A percentile compares a stretch with the other conserved stretches of the same genome.
Evolutionary conservation across 1,139 yeast genomes (phyloP).

Genomic region (Blastobotrys aristatus): DNA sequence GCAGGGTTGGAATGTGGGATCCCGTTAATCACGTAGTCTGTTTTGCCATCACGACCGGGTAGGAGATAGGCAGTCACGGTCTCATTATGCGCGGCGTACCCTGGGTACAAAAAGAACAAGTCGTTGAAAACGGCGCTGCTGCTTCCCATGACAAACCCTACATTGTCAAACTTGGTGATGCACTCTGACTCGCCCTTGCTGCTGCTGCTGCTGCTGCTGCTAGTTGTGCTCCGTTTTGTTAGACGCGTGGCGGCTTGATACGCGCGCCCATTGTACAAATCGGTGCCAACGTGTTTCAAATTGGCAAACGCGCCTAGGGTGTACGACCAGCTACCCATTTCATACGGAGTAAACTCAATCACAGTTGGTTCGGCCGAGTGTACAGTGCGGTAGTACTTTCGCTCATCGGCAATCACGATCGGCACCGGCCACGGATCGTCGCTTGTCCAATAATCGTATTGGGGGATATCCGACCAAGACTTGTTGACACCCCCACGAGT

Average conservation of each 20-base stretch:
- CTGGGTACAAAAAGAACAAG: constrained; percentile 31
- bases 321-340: constrained; percentile 88
- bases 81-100: background rate
- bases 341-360: constrained; percentile 76
- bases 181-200: constrained; percentile 35
- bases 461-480: constrained; percentile 59
- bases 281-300: constrained; percentile 67
- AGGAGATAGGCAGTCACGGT: background rate
- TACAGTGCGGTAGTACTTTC: constrained; percentile 33
- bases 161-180: constrained; percentile 65
- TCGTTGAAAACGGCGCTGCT: constrained; percentile 73
- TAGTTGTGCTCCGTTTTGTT: background rate
- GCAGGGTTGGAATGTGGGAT: background rate
- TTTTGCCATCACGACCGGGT: constrained; percentile 5
- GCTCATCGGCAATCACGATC: constrained; percentile 69
- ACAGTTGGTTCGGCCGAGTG: constrained; percentile 64
- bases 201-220: too few relatives aligned
- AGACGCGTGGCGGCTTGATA: background rate
- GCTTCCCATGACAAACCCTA: constrained; percentile 71
- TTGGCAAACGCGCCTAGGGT: constrained; percentile 62
- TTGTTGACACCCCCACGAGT: constrained; percentile 54
- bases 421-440: constrained; percentile 52
- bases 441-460: constrained; percentile 42
- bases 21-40: constrained; percentile 6
- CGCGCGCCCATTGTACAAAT: constrained; percentile 47